These are phyloP conservation scores for Sugiyamaella boreocaroliniensis DNA, from an alignment of 805 yeast genomes.

Conservation along the genomic window DNA sequence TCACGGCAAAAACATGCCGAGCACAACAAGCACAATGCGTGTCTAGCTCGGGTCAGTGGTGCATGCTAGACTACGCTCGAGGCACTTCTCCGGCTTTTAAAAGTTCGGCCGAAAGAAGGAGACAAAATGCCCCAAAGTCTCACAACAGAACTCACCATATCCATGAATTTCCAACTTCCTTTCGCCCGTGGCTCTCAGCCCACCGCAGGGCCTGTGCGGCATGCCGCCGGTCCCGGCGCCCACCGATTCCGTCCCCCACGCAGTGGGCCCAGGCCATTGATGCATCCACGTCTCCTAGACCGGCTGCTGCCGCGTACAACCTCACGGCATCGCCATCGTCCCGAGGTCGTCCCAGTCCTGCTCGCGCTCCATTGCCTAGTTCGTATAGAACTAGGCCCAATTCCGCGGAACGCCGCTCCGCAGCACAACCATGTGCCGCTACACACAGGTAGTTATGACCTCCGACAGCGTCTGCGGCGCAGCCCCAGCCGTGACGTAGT, in stretches of 20 bases:
- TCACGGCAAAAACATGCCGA: too few species aligned
- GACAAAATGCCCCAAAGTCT: too few species aligned
- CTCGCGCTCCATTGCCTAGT: conserved; percentile 28
- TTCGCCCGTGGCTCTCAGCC: conserved; percentile 25
- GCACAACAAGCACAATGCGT: too few species aligned
- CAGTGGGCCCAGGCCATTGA: conserved; percentile 28
- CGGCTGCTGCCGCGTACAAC: conserved; percentile 29
- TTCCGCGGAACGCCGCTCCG: conserved; percentile 20
- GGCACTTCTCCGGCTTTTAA: too few species aligned
- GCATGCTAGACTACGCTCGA: too few species aligned
- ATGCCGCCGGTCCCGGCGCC: conserved; percentile 24
- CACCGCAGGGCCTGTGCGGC: conserved; percentile 30
- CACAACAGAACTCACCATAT: conserved; percentile 23
- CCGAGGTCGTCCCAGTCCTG: conserved; percentile 29
- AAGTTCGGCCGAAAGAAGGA: too few species aligned
- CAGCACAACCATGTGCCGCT: conserved; percentile 17
- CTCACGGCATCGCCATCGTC: conserved; percentile 24
- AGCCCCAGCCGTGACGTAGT: conserved; percentile 31
- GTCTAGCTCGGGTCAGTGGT: too few species aligned
- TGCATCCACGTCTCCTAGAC: conserved; percentile 29
- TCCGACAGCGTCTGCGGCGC: conserved; percentile 12
- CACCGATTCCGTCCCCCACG: conserved; percentile 25
- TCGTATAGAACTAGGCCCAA: conserved; percentile 27
- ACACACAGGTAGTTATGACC: conserved; percentile 23
- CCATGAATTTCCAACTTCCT: conserved; percentile 32